Evolutionary conservation across 768 basidiomycete genomes (phyloP).

Genomic region (Gloeophyllum trabeum): DNA sequence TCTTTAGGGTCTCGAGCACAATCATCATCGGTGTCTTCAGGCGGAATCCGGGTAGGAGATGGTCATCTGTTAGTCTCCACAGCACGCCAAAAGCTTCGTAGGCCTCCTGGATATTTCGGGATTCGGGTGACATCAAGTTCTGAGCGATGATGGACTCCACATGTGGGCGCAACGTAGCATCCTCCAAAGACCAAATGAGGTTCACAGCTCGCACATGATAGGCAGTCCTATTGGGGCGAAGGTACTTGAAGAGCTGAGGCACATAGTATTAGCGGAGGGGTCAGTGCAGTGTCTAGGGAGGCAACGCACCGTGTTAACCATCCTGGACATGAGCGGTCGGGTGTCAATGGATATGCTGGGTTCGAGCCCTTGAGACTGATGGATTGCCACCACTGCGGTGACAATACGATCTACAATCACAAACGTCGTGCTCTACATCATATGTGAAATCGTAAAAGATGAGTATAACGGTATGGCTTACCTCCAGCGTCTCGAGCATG

Average conservation of each 20-base stretch:
- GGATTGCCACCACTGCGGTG: slow-evolving; percentile 41
- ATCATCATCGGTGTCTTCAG: slow-evolving; percentile 84
- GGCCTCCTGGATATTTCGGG: slow-evolving; percentile 35
- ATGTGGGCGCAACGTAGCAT: slow-evolving; percentile 38
- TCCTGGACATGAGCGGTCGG: slow-evolving; percentile 40
- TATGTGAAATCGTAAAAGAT: slow-evolving; percentile 4
- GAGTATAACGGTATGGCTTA: slow-evolving; percentile 12
- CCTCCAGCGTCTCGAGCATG: slow-evolving; percentile 50
- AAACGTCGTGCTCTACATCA: slow-evolving; percentile 50
- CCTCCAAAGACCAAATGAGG: slow-evolving; percentile 74
- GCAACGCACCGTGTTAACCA: slow-evolving; percentile 38
- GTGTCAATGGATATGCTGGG: slow-evolving; percentile 47
- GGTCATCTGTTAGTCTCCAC: slow-evolving; percentile 87
- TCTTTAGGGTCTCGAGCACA: slow-evolving; percentile 74
- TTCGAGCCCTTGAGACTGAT: slow-evolving; percentile 34
- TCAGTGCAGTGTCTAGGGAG: neutral
- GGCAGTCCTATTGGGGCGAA: slow-evolving; percentile 48
- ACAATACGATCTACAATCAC: slow-evolving; percentile 54
- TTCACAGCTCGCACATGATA: slow-evolving; percentile 79
- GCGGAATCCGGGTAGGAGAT: slow-evolving; percentile 65
- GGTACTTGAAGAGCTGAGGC: slow-evolving; percentile 57
- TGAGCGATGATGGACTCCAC: slow-evolving; percentile 76
- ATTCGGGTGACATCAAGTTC: slow-evolving; percentile 47
- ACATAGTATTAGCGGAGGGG: neutral
- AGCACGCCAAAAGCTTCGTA: slow-evolving; percentile 88